Percentiles rank a stretch among this genome's conserved stretches.
Evolutionary conservation across 345 rosid genomes (phyloP).

Genomic region (Ceriops tagal): DNA sequence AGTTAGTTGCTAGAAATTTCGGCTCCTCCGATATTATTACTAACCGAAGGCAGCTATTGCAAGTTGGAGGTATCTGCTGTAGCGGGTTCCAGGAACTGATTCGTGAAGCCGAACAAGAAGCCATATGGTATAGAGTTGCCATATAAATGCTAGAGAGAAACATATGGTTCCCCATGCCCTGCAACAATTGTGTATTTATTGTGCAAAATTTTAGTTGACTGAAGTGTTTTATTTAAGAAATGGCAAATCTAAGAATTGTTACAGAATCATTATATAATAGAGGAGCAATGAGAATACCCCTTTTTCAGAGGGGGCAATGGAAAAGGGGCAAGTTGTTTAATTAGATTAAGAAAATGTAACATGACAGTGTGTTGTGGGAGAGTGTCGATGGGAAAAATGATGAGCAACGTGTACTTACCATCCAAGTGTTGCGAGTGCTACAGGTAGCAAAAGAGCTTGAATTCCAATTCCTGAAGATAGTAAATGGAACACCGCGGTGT

Average conservation of each 20-base stretch:
- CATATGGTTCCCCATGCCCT: constrained; percentile 50
- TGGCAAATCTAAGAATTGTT: neutral
- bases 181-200: neutral
- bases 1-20: neutral
- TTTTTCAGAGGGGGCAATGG: no score
- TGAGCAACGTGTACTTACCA: constrained; percentile 24
- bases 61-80: constrained; percentile 53
- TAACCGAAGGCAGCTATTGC: constrained; percentile 46
- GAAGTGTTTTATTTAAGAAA: neutral
- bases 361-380: no score
- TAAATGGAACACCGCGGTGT: constrained; percentile 26
- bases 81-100: constrained; percentile 30
- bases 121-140: constrained; percentile 52
- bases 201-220: neutral
- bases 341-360: neutral
- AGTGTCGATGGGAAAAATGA: neutral
- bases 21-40: constrained; percentile 4
- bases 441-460: constrained; percentile 46
- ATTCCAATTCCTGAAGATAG: constrained; percentile 42
- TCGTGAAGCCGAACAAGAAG: constrained; percentile 47
- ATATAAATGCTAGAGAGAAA: constrained; percentile 26
- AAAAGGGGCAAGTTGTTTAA: neutral
- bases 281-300: no score
- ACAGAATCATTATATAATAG: no score
- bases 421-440: constrained; percentile 41